These are phyloP conservation scores for Cicer bijugum DNA, from an alignment of 306 rosid genomes.

Conservation along the genomic window DNA sequence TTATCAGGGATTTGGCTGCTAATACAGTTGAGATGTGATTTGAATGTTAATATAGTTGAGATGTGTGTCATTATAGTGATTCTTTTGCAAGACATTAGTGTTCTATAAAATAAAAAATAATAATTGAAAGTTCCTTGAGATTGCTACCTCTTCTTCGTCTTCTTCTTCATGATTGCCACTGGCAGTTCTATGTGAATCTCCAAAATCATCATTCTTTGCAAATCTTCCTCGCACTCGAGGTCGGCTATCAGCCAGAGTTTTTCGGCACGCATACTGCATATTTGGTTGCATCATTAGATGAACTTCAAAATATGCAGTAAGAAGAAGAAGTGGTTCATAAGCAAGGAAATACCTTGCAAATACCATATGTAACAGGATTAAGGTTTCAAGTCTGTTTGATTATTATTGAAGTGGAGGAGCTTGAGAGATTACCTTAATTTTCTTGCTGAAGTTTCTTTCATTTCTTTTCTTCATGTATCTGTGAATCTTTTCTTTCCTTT, in stretches of 20 bases:
- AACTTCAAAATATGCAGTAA: constrained; percentile 32
- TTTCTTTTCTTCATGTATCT: constrained; percentile 98
- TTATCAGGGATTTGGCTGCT: too few species aligned
- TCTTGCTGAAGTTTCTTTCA: constrained; percentile 97
- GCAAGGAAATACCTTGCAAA: constrained; percentile 32
- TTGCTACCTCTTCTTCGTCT: constrained; percentile 81
- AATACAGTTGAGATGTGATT: too few species aligned
- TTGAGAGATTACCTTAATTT: constrained; percentile 71
- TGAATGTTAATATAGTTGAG: too few species aligned
- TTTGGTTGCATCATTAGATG: constrained; percentile 41
- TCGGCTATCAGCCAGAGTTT: constrained; percentile 95
- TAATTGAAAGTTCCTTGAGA: constrained; percentile 16
- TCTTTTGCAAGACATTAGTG: too few species aligned
- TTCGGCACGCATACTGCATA: constrained; percentile 94
- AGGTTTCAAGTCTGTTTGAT: constrained; percentile 20
- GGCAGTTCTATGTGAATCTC: constrained; percentile 64
- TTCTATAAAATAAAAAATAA: not conserved
- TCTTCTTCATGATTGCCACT: constrained; percentile 79
- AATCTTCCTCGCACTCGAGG: constrained; percentile 97
- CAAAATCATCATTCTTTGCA: constrained; percentile 91
- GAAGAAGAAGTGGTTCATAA: constrained; percentile 11
- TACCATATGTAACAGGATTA: constrained; percentile 22
- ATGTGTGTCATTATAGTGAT: too few species aligned
- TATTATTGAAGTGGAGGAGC: not conserved
- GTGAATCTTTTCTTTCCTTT: constrained; percentile 91